Base-by-base conservation (phyloP, 306 rosid genomes). In the Rosa chinensis region DNA sequence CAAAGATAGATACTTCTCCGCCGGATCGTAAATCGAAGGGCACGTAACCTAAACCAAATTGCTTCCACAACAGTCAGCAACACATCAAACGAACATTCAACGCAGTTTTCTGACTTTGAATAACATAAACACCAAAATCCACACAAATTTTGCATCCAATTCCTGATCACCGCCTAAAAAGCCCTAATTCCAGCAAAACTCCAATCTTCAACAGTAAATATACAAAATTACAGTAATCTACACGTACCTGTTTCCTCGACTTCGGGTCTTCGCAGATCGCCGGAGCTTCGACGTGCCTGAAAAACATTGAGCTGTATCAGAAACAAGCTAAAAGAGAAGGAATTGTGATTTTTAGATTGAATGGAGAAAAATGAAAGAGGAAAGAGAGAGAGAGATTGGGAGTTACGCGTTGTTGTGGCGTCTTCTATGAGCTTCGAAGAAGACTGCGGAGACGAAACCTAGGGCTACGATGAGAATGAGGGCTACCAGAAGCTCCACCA, bases 251-350 rank as follows among this genome's bases (percentile, higher is more conserved):
- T 55, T 89, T 92, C 87, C 80, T 86, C 53, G 97, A 87, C 77
- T 74, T 87, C 8, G 97, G 94, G 86, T 89, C 99, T 88, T 91
- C 93, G 66, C 93, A 95, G 73, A 90, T 86, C 67, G 94, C 94
- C 0, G 90, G 94, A 80, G 86, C 89, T 76, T 90, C 99, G 78
- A 95, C 91, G 73, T 92, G 97, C 85, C 99, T 93, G 55, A 59
- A 84, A 73, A 16, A 74, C 64, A 81, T n/a, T 62, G 64, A 77
- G 44, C 6, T 62, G 1, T 39, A 40, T 44, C 1, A 35, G 56
- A 45, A 49, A 11, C 12, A 39, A 73, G 5, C 17, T 14, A 20
- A 63, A 37, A 20, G 49, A 66, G 32, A 40, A 16, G 23, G 64
- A 18, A 62, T 52, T 40, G 4, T 4, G 62, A 43, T 32, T 63